Evolutionary conservation across 2,329 filamentous ascomycete genomes (phyloP).

Genomic region (Microdochium paspali): DNA sequence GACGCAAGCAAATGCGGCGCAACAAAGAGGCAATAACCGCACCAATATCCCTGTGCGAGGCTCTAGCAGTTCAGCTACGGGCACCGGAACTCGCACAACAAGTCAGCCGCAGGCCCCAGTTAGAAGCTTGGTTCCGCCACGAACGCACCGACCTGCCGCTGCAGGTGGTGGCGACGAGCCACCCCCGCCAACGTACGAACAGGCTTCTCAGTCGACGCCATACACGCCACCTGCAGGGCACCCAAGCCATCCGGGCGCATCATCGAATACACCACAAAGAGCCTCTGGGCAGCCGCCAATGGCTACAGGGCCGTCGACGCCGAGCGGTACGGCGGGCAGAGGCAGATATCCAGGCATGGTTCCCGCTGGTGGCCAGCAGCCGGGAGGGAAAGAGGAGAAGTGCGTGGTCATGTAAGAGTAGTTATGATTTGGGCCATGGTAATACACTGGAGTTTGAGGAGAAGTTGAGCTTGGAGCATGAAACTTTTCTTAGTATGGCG

Average conservation of each 20-base stretch:
- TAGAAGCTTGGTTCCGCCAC: slow-evolving; percentile 35
- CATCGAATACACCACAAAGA: slow-evolving; percentile 7
- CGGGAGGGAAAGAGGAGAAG: slow-evolving; percentile 15
- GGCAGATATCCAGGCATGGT: slow-evolving; percentile 11
- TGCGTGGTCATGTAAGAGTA: slow-evolving; percentile 20
- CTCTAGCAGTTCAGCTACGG: slow-evolving; percentile 5
- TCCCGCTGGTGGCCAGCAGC: slow-evolving; percentile 5
- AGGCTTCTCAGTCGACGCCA: slow-evolving; percentile 39
- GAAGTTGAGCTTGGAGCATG: too few relatives aligned
- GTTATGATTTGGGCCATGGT: too few relatives aligned
- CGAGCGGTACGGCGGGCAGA: slow-evolving; percentile 23
- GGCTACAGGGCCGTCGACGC: neutral
- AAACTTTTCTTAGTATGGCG: too few relatives aligned
- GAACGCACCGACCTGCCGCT: slow-evolving; percentile 26
- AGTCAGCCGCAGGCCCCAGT: slow-evolving; percentile 10
- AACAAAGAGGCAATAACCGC: slow-evolving; percentile 5
- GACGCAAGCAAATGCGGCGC: slow-evolving; percentile 4
- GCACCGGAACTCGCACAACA: slow-evolving; percentile 1
- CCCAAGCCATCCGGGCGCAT: slow-evolving; percentile 36
- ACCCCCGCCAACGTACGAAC: slow-evolving; percentile 48
- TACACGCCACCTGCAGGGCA: slow-evolving; percentile 44
- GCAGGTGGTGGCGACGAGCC: slow-evolving; percentile 36
- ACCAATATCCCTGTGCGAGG: slow-evolving; percentile 7
- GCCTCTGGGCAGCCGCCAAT: neutral
- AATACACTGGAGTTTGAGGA: too few relatives aligned